Evolutionary conservation across 192 early-diverging fungal species (phyloP).

Genomic region (Backusella macrospora): DNA sequence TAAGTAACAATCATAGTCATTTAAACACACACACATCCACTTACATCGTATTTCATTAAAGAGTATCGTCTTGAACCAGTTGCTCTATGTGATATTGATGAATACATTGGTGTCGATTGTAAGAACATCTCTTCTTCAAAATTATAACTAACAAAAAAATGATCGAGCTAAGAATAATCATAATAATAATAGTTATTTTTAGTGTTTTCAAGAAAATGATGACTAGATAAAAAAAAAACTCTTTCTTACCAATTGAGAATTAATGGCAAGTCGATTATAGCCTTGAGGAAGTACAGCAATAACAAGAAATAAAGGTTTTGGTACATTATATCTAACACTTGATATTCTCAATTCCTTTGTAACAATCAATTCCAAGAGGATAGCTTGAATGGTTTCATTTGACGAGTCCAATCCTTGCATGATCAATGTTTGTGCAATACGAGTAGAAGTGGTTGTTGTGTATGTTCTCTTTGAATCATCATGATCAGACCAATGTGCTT

Average conservation of each 20-base stretch:
- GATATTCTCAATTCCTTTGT: slow-evolving; percentile 33
- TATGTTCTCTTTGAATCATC: slow-evolving; percentile 18
- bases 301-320: slow-evolving; percentile 30
- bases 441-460: slow-evolving; percentile 6
- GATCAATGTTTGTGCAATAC: slow-evolving; percentile 26
- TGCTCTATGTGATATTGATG: neutral
- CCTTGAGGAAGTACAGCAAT: slow-evolving; percentile 33
- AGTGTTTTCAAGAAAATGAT: neutral
- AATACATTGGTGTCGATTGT: neutral
- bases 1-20: neutral
- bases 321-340: slow-evolving; percentile 29
- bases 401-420: slow-evolving; percentile 27
- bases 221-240: neutral
- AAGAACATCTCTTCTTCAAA: slow-evolving; percentile 31
- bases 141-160: slow-evolving; percentile 36
- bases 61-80: neutral
- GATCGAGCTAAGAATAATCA: slow-evolving; percentile 40
- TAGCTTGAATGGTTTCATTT: slow-evolving; percentile 30
- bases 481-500: slow-evolving; percentile 12
- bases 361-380: slow-evolving; percentile 33
- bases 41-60: slow-evolving; percentile 28
- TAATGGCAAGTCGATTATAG: slow-evolving; percentile 18
- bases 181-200: too few species aligned
- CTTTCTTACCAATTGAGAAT: slow-evolving; percentile 35
- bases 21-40: neutral